phyloP scores from a whole-genome alignment of 345 rosid species.

The Isatis tinctoria region DNA sequence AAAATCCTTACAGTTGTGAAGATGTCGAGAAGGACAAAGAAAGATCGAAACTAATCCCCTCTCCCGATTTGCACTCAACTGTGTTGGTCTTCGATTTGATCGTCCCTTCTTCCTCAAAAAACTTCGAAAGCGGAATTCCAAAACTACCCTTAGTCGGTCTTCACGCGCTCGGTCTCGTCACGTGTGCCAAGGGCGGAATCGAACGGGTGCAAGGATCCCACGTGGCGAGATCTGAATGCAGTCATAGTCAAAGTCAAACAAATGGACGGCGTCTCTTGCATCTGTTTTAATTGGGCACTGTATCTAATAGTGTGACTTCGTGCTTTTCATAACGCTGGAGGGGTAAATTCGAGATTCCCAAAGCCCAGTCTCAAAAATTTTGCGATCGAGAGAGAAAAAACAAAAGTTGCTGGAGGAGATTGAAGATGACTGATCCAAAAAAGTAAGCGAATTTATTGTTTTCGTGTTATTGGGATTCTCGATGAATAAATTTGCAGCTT shows the following conservation, averaged over 20 bases:
- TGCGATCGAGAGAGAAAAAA: constrained; percentile 11
- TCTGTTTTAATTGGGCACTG: background rate
- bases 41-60: background rate
- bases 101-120: background rate
- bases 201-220: background rate
- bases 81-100: constrained; percentile 28
- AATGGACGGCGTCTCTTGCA: constrained; percentile 11
- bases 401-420: constrained; percentile 1
- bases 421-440: constrained; percentile 30
- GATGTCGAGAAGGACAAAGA: constrained; percentile 7
- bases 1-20: constrained; percentile 16
- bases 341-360: background rate
- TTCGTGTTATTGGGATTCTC: background rate
- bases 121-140: constrained; percentile 15
- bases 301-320: background rate
- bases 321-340: background rate
- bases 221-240: constrained; percentile 12
- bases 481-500: background rate
- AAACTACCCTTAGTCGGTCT: constrained; percentile 16
- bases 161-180: constrained; percentile 2
- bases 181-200: background rate
- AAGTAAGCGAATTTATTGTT: background rate
- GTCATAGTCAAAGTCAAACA: constrained; percentile 6
- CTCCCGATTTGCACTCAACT: constrained; percentile 7
- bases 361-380: background rate